phyloP scores from a whole-genome alignment of 2,329 filamentous ascomycete genomes.

The Alternaria solani region DNA sequence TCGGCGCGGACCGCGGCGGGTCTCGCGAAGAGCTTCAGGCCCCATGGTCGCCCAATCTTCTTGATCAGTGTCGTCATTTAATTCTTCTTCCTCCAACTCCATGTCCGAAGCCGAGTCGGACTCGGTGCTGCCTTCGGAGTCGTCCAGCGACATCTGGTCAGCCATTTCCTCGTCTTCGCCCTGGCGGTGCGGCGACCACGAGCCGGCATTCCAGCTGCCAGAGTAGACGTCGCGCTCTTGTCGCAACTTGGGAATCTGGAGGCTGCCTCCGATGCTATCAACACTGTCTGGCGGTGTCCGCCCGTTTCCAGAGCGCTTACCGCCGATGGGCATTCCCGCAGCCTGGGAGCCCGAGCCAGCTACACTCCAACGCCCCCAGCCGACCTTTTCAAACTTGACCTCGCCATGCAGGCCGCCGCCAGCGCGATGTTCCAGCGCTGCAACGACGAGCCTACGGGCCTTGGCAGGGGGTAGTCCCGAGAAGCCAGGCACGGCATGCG shows the following conservation, averaged over 20 bases:
- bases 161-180: slow-evolving; percentile 64
- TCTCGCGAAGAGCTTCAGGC: slow-evolving; percentile 80
- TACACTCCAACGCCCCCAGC: slow-evolving; percentile 94
- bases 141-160: slow-evolving; percentile 92
- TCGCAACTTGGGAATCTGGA: slow-evolving; percentile 56
- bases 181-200: slow-evolving; percentile 69
- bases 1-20: slow-evolving; percentile 41
- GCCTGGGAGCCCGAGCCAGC: slow-evolving; percentile 62
- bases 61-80: slow-evolving; percentile 85
- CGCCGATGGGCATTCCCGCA: slow-evolving; percentile 49
- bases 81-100: slow-evolving; percentile 74
- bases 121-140: slow-evolving; percentile 70
- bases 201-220: slow-evolving; percentile 72
- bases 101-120: slow-evolving; percentile 77
- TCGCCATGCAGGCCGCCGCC: slow-evolving; percentile 69
- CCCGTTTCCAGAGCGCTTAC: slow-evolving; percentile 38
- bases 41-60: slow-evolving; percentile 95
- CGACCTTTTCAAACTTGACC: slow-evolving; percentile 91
- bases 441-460: slow-evolving; percentile 89
- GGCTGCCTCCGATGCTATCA: slow-evolving; percentile 49
- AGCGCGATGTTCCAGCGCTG: slow-evolving; percentile 83
- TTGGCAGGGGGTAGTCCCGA: slow-evolving; percentile 87
- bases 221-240: slow-evolving; percentile 53
- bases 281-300: slow-evolving; percentile 62
- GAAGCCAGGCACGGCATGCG: slow-evolving; percentile 91